Evolutionary conservation across 106 monocot species (phyloP).

Genomic region (Allium sativum): DNA sequence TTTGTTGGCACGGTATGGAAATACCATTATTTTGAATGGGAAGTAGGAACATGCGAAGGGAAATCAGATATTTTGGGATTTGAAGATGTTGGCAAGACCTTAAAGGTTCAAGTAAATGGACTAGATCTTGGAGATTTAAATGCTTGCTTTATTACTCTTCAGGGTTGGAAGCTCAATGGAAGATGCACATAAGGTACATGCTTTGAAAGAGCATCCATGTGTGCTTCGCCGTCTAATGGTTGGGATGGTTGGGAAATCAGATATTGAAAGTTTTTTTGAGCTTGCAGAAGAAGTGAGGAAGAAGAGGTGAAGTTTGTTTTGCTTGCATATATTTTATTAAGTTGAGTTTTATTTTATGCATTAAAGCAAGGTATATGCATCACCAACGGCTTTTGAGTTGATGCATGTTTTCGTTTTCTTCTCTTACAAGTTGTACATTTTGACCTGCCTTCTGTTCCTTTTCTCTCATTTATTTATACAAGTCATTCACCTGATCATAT

Average conservation of each 20-base stretch:
- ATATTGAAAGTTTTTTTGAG: constrained; percentile 77
- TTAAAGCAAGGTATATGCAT: no score
- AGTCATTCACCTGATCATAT: no score
- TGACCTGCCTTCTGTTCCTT: background rate
- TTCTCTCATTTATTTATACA: background rate
- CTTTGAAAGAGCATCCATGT: constrained; percentile 79
- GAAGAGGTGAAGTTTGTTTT: constrained; percentile 54
- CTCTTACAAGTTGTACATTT: background rate
- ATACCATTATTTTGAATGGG: constrained; percentile 97
- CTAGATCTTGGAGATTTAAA: constrained; percentile 58
- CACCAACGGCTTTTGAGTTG: no score
- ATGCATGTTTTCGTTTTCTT: background rate
- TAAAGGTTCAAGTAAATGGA: constrained; percentile 48
- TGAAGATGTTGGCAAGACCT: constrained; percentile 79
- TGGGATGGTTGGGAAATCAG: constrained; percentile 81
- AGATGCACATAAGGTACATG: constrained; percentile 81
- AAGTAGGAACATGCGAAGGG: constrained; percentile 84
- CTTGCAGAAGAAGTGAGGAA: constrained; percentile 99
- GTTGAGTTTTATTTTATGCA: background rate
- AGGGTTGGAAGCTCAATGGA: constrained; percentile 78
- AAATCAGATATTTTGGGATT: constrained; percentile 80
- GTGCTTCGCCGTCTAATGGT: constrained; percentile 73
- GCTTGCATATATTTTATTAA: background rate
- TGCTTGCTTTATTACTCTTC: constrained; percentile 70
- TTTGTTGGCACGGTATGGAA: constrained; percentile 50